Evolutionary conservation across 352 stramenopile genomes (phyloP).

Genomic region (Pythium apleroticum): DNA sequence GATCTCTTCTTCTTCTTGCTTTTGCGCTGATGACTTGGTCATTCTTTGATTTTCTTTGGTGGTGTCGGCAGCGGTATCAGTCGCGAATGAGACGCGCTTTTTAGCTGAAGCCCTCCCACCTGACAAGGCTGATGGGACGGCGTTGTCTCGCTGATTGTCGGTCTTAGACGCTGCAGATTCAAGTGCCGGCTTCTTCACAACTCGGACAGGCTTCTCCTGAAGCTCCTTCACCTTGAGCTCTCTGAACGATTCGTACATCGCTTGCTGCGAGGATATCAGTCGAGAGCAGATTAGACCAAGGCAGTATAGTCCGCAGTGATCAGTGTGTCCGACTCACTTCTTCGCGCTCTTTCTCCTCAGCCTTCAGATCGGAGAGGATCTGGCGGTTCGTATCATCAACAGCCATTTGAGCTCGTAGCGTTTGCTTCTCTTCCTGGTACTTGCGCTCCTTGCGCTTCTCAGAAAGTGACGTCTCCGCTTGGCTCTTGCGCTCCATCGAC

Average conservation of each 20-base stretch:
- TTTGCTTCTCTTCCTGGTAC: slow-evolving; percentile 70
- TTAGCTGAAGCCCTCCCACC: neutral
- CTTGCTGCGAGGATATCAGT: slow-evolving; percentile 26
- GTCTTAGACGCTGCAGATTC: neutral
- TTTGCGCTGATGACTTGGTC: neutral
- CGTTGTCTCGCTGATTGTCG: slow-evolving; percentile 28
- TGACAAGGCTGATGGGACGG: neutral
- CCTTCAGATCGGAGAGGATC: slow-evolving; percentile 69
- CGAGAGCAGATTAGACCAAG: neutral
- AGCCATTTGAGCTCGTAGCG: slow-evolving; percentile 76
- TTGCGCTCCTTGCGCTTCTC: slow-evolving; percentile 55
- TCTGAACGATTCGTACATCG: slow-evolving; percentile 77
- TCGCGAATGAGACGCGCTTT: slow-evolving; percentile 43
- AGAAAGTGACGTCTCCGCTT: slow-evolving; percentile 37
- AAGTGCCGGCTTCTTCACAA: neutral
- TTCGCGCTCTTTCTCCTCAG: slow-evolving; percentile 73
- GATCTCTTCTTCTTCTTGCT: slow-evolving; percentile 23
- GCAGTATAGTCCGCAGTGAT: neutral
- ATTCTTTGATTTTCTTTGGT: neutral
- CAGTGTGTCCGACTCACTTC: slow-evolving; percentile 37
- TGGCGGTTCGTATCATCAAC: slow-evolving; percentile 77
- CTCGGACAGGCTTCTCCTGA: slow-evolving; percentile 11
- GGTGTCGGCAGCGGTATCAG: neutral
- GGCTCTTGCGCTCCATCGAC: slow-evolving; percentile 65
- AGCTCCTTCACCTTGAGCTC: slow-evolving; percentile 36